These are phyloP conservation scores for Phytopythium helicoides DNA, from an alignment of 352 stramenopile genomes.

Conservation along the genomic window DNA sequence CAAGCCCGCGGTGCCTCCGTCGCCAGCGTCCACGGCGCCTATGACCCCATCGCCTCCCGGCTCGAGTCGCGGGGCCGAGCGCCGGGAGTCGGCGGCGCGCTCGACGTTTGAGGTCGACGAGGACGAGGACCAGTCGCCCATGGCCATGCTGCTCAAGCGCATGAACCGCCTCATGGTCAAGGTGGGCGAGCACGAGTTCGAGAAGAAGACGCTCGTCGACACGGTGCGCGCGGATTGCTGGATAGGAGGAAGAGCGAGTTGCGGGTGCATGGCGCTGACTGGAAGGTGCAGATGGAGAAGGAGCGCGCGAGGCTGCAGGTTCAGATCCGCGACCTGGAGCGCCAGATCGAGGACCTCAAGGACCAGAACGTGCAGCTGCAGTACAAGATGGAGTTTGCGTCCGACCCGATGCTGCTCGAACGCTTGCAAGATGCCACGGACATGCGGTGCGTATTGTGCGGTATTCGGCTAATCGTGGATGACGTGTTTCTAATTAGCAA, in stretches of 20 bases:
- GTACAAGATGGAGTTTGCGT: slow-evolving; percentile 83
- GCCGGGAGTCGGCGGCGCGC: neutral
- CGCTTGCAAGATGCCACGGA: slow-evolving; percentile 76
- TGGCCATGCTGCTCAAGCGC: slow-evolving; percentile 75
- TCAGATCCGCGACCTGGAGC: slow-evolving; percentile 44
- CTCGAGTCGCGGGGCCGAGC: neutral
- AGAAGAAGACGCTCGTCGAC: slow-evolving; percentile 84
- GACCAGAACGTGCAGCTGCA: slow-evolving; percentile 83
- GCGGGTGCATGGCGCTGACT: neutral
- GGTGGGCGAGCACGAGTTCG: slow-evolving; percentile 82
- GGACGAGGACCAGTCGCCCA: slow-evolving; percentile 31
- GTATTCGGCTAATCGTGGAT: neutral
- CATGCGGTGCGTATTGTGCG: slow-evolving; percentile 40
- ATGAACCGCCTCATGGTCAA: slow-evolving; percentile 86
- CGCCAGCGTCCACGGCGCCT: slow-evolving; percentile 18
- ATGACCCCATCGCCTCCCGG: slow-evolving; percentile 30
- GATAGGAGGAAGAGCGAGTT: neutral
- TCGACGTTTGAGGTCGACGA: slow-evolving; percentile 2
- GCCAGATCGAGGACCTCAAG: slow-evolving; percentile 64
- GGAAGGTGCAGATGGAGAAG: slow-evolving; percentile 65
- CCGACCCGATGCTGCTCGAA: slow-evolving; percentile 81
- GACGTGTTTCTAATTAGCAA: neutral
- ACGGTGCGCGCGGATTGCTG: slow-evolving; percentile 19
- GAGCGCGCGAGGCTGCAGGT: slow-evolving; percentile 47
- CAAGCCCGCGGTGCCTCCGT: slow-evolving; percentile 12